These are phyloP conservation scores for Oldenlandia corymbosa DNA, from an alignment of 257 asterid genomes.

Conservation along the genomic window DNA sequence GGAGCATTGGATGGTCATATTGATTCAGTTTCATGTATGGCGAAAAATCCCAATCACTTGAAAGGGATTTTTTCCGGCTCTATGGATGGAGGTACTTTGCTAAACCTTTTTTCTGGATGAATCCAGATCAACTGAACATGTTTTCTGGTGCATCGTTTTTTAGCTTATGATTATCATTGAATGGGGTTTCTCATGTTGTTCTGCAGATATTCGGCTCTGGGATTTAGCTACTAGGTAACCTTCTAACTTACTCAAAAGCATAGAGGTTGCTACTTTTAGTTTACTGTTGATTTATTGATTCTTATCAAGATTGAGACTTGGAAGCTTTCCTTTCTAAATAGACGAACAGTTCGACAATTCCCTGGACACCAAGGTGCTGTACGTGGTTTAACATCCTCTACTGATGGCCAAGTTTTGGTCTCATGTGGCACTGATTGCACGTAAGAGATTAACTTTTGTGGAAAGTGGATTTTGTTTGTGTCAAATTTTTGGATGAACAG, in stretches of 20 bases:
- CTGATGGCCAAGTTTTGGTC: conserved; percentile 82
- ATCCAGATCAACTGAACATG: too few relatives aligned
- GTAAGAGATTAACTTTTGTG: conserved; percentile 40
- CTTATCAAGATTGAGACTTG: not conserved
- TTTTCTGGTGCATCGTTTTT: not conserved
- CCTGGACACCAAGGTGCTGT: conserved; percentile 97
- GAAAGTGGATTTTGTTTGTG: conserved; percentile 13
- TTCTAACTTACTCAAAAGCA: not conserved
- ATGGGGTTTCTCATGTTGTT: not conserved
- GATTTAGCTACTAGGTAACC: conserved; percentile 81
- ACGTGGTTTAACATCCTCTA: conserved; percentile 73
- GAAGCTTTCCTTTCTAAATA: conserved; percentile 13
- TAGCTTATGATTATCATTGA: not conserved
- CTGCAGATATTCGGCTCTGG: conserved; percentile 95
- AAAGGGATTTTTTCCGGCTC: conserved; percentile 93
- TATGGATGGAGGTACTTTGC: conserved; percentile 77
- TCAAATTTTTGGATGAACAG: conserved; percentile 8
- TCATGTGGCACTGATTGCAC: conserved; percentile 96
- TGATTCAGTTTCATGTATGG: conserved; percentile 83
- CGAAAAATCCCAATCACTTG: conserved; percentile 71
- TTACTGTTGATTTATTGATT: not conserved
- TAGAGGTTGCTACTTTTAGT: not conserved
- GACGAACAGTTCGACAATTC: conserved; percentile 84
- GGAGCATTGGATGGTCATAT: conserved; percentile 97
- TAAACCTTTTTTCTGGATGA: too few relatives aligned